Base-by-base conservation (phyloP, 495 filamentous ascomycete species). In the Xylaria telfairii region DNA sequence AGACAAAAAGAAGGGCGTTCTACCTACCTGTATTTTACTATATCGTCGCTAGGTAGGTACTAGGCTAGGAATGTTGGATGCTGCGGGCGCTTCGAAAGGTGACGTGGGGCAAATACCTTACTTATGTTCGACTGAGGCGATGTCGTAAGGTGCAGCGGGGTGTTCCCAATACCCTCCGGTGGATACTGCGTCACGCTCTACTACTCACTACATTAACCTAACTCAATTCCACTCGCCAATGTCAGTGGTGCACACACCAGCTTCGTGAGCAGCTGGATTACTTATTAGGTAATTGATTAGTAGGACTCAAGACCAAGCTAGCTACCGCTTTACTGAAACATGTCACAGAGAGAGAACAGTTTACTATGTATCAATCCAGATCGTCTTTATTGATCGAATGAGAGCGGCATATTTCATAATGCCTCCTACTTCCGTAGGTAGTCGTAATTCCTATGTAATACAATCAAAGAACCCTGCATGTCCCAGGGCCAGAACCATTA, bases 401-500 rank as follows among this genome's bases (percentile, higher is more conserved):
- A 65, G 42, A 47, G 47, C 70, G 66, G 72, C 71, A 62, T 64
- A 30, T 62, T 64, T 62, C 28, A 17, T 37, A 21, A 53, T 51
- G 37, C 41, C 54, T 57, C 7, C 13, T 24, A 56, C 15, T 15
- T 59, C 19, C 19, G 32, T 59, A 15, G 24, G 60, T 26, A 13
- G 57, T 21, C 60, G 65, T 53, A 69, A 66, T 65, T 72, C 39
- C 44, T 69, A 66, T 51, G 70, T 72, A 69, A 57, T 72, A 49
- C 67, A 71, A 42, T 21, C 68, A 28, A 56, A 34, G 24, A 24
- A 54, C 59, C 61, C 72, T 19, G 34, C 12, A 57, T 59, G 57
- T 73, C 61, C 65, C 69, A 63, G 64, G 67, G 61, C 63, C 65
- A 57, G 65, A 67, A 46, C 72, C 69, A 66, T 71, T 63, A 77